Evolutionary conservation across 2,329 filamentous ascomycete genomes (phyloP), one percentile per base, ranked within the genome.

Genomic region (Pseudopithomyces maydicus): DNA sequence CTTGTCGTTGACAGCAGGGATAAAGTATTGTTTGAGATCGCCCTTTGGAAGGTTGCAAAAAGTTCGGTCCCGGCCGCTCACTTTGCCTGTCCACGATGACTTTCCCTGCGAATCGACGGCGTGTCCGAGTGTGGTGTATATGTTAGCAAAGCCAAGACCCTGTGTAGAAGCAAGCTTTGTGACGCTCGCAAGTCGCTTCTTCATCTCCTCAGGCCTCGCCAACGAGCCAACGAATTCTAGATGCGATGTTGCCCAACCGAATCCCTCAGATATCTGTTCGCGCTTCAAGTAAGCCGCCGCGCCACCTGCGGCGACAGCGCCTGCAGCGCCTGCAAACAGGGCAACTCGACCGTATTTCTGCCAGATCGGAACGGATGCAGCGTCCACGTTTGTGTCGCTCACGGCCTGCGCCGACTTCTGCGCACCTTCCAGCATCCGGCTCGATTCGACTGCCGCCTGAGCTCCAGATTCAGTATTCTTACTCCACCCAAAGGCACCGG

Each of bases 151-250:
- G 2, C 90, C 90, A 14, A 97, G 83, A 12, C 82, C 82, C 14
- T 91, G 83, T 56, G 90, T 86, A 44, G 80, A 74, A 33, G 87
- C 82, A 19, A 93, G 79, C 56, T 82, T 81, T n/a, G 85, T 81
- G 73, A 97, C 81, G 58, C 80, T 83, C n/a, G 81, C 79, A 10
- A 97, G 82, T 32, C 95, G 86, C 69, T 87, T 85, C 65, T 88
- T 87, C 62, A 98, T 80, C 70, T 97, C 92, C 66, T 93, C 90
- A 4, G 87, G 87, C n/a, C 91, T 87, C 46, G 90, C 90, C 7
- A 99, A 84, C 69, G 92, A 96, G 2, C 92, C 92, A 1, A 98
- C 91, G 69, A 98, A 99, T 74, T 95, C 91, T 23, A 99, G 85
- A 76, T 99, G 95, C 35, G 91, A 95, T 15, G 89, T 87, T 14